Percentiles rank a stretch among this genome's conserved stretches.
These are phyloP conservation scores for Mariannaea sp. DNA, from an alignment of 2,329 filamentous ascomycete genomes.

Conservation along the genomic window DNA sequence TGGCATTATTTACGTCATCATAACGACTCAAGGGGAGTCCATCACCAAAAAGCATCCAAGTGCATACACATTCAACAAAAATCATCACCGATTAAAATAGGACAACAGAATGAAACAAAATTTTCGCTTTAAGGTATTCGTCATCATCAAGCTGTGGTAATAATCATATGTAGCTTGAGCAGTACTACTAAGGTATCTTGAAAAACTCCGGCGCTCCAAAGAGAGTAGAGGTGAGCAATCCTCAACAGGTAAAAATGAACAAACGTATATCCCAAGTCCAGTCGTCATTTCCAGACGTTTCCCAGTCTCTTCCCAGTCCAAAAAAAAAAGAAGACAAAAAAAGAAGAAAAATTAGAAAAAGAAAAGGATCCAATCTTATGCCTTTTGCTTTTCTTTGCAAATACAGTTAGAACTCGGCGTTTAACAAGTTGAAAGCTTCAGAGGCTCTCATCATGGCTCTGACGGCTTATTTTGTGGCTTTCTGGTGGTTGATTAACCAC, in stretches of 20 bases:
- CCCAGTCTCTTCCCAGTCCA: not conserved
- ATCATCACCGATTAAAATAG: not conserved
- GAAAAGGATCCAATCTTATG: not conserved
- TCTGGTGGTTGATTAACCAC: constrained; percentile 37
- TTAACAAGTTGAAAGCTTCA: too few relatives aligned
- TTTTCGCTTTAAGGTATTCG: too few relatives aligned
- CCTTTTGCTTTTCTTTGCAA: not conserved
- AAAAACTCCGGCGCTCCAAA: not conserved
- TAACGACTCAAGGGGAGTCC: too few relatives aligned
- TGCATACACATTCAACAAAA: too few relatives aligned
- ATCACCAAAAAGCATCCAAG: too few relatives aligned
- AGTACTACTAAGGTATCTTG: not conserved
- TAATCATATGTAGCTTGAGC: not conserved
- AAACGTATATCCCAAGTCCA: not conserved
- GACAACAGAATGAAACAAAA: not conserved
- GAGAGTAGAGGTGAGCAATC: not conserved
- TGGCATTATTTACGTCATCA: too few relatives aligned
- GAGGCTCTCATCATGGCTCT: not conserved
- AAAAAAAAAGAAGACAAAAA: too few relatives aligned
- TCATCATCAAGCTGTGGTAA: not conserved
- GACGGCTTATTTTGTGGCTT: not conserved
- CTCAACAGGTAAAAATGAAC: not conserved
- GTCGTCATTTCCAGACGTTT: not conserved
- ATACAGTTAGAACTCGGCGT: too few relatives aligned
- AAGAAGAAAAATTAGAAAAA: not conserved